Evolutionary conservation across 108 stramenopile species (phyloP).

Genomic region (Cyclotella choctawhatcheeana): DNA sequence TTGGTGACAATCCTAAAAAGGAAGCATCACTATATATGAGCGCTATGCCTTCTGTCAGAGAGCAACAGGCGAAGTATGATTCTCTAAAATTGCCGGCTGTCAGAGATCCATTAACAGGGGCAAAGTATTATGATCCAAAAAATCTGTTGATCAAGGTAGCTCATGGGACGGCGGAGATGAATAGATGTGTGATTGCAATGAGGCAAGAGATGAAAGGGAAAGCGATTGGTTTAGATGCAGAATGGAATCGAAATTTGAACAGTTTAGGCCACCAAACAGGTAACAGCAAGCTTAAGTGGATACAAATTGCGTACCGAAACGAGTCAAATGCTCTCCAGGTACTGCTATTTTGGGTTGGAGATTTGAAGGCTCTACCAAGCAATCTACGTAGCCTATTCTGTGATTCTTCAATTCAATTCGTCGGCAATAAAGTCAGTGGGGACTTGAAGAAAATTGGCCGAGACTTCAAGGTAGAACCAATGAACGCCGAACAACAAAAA

Average conservation of each 20-base stretch:
- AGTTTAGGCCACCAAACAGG: neutral
- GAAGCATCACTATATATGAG: slow-evolving; percentile 14
- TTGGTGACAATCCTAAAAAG: slow-evolving; percentile 34
- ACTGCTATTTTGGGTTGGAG: neutral
- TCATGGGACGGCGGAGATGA: slow-evolving; percentile 3
- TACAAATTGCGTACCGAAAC: slow-evolving; percentile 4
- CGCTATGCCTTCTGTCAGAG: slow-evolving; percentile 20
- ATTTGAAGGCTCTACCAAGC: slow-evolving; percentile 1
- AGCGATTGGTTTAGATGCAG: slow-evolving; percentile 37
- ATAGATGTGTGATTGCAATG: slow-evolving; percentile 6
- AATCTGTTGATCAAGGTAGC: neutral
- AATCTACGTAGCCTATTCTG: slow-evolving; percentile 17
- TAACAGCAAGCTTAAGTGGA: neutral
- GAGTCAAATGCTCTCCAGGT: neutral
- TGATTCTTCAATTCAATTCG: slow-evolving; percentile 2
- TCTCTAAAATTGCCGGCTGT: neutral
- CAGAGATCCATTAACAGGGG: neutral
- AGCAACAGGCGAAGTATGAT: slow-evolving; percentile 18
- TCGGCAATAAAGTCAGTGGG: slow-evolving; percentile 34
- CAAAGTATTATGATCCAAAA: neutral
- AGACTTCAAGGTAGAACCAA: slow-evolving; percentile 25
- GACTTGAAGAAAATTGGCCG: slow-evolving; percentile 33
- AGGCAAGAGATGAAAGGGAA: slow-evolving; percentile 7
- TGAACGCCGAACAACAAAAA: slow-evolving; percentile 5
- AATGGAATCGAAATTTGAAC: neutral